Evolutionary conservation across 192 early-diverging fungal genomes (phyloP), one percentile per base, ranked within the genome.

Genomic region (Umbelopsis vinacea): DNA sequence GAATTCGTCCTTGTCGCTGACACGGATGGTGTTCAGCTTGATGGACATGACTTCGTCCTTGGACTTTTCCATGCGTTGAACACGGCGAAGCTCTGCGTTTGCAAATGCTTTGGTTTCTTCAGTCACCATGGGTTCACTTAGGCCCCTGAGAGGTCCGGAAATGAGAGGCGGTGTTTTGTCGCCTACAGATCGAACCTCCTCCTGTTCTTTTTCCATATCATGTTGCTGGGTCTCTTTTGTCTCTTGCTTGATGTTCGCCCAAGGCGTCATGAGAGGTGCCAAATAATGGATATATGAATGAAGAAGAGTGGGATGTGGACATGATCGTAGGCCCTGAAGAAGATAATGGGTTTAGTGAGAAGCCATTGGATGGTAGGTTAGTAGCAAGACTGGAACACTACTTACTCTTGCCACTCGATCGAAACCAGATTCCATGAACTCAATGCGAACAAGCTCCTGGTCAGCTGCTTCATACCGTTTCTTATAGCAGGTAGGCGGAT

Each of bases 381-480:
- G n/a, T n/a, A n/a, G n/a, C n/a, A n/a, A n/a, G n/a, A n/a, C n/a
- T n/a, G n/a, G n/a, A n/a, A n/a, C n/a, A n/a, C n/a, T n/a, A n/a
- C n/a, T n/a, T n/a, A 72, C 71, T 55, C 55, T 72, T n/a, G 45
- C 40, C 22, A 72, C 71, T 19, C 55, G 52, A 1, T 72, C 71
- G 11, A 72, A 72, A 1, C 71, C 71, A 63, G 71, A 72, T 29
- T 37, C 33, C 52, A 72, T 24, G 23, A 72, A 72, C 19, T 72
- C 71, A 9, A 60, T 15, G 11, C 71, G 71, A 23, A 72, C 54
- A 55, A 46, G 43, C 37, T 72, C 71, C 26, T 72, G 50, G 17
- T 46, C 71, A 17, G 14, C 24, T 29, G 52, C 21, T 19, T 57
- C 24, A 45, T 72, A 72, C 40, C 17, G 15, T 12, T 46, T 55